phyloP scores from a whole-genome alignment of 2,329 filamentous ascomycete genomes.

The Aspergillus thermomutatus region DNA sequence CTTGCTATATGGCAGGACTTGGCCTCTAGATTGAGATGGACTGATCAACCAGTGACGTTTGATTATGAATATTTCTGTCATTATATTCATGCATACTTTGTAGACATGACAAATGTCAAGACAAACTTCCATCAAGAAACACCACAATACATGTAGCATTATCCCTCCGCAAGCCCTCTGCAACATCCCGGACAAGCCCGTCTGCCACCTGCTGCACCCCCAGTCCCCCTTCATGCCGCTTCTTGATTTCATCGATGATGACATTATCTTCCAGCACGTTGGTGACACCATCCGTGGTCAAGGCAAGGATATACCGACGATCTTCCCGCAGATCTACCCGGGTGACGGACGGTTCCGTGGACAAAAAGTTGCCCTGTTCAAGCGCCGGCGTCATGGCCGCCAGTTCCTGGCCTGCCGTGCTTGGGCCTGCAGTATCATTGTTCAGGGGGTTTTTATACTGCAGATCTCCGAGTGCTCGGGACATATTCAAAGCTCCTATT shows the following conservation, averaged over 20 bases:
- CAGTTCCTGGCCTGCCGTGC: background rate
- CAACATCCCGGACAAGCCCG: background rate
- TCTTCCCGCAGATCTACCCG: constrained; percentile 1
- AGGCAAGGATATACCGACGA: constrained; percentile 1
- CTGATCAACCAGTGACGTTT: no score
- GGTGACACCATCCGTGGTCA: constrained; percentile 10
- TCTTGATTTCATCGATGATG: background rate
- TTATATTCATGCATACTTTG: no score
- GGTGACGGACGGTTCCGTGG: background rate
- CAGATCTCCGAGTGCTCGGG: constrained; percentile 9
- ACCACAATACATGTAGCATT: constrained; percentile 9
- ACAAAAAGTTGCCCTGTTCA: background rate
- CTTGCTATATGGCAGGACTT: no score
- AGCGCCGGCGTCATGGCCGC: background rate
- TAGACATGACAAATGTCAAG: background rate
- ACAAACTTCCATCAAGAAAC: constrained; percentile 8
- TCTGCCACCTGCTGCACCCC: constrained; percentile 1
- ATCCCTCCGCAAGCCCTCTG: background rate
- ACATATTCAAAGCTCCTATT: constrained; percentile 10
- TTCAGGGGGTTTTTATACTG: constrained; percentile 7
- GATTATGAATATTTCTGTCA: background rate
- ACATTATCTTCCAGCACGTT: constrained; percentile 1
- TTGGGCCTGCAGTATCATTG: background rate
- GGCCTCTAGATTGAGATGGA: background rate
- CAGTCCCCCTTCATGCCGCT: background rate